phyloP scores from a whole-genome alignment of 2,329 filamentous ascomycete genomes.

The Xylariaceae sp. region DNA sequence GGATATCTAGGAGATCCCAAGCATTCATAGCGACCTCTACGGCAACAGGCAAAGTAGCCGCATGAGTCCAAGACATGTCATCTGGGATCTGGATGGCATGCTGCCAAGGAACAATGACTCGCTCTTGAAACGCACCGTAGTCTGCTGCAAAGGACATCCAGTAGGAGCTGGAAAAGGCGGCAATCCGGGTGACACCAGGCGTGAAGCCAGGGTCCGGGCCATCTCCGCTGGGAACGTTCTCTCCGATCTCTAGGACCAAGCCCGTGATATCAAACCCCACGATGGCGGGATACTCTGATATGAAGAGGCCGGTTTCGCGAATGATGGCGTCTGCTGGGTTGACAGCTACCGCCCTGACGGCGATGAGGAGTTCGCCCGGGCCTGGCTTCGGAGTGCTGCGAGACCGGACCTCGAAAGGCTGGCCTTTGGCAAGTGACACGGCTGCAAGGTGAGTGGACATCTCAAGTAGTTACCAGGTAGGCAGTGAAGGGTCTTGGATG shows the following conservation, averaged over 20 bases:
- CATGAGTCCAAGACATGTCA: no score
- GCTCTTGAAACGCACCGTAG: conserved; percentile 44
- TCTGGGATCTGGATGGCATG: no score
- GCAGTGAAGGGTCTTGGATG: no score
- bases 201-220: no score
- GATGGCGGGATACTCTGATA: conserved; percentile 37
- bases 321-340: conserved; percentile 42
- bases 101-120: conserved; percentile 37
- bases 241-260: conserved; percentile 36
- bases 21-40: conserved; percentile 34
- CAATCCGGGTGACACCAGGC: conserved; percentile 35
- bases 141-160: conserved; percentile 38
- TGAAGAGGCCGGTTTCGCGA: conserved; percentile 38
- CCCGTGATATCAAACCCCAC: conserved; percentile 40
- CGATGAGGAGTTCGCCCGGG: conserved; percentile 41
- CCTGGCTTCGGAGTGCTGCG: conserved; percentile 41
- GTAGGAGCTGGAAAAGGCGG: conserved; percentile 33
- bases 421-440: conserved; percentile 29
- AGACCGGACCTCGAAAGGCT: conserved; percentile 31
- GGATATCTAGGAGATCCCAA: conserved; percentile 33
- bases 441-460: conserved; percentile 43
- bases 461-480: no score
- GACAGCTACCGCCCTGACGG: conserved; percentile 42
- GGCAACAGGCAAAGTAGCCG: no score
- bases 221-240: conserved; percentile 7